Percentiles rank a stretch among this genome's conserved stretches.
phyloP scores from a whole-genome alignment of 2,329 filamentous ascomycete species.

The Arthrobotrys sphaeroides region DNA sequence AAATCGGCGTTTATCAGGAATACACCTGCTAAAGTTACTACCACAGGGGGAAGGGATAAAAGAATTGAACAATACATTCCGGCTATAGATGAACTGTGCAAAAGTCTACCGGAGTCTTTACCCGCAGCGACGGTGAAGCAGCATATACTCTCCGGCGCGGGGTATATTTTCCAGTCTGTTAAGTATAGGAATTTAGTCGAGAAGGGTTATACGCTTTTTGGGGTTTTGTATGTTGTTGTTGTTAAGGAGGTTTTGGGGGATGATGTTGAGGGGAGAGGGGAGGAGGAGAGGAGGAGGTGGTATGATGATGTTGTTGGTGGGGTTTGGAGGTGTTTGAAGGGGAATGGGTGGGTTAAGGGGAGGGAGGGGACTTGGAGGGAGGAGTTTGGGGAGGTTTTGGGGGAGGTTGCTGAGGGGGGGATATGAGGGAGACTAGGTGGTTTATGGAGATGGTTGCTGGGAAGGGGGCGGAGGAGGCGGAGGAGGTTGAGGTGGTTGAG shows the following conservation, averaged over 20 bases:
- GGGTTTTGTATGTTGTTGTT: slow-evolving; percentile 54
- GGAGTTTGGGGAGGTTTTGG: slow-evolving; percentile 51
- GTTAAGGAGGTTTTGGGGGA: slow-evolving; percentile 54
- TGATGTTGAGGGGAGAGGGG: background rate
- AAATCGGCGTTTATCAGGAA: slow-evolving; percentile 9
- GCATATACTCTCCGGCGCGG: slow-evolving; percentile 12
- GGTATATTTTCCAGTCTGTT: slow-evolving; percentile 13
- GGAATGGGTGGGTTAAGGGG: slow-evolving; percentile 50
- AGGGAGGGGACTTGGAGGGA: slow-evolving; percentile 49
- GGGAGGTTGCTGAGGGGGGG: slow-evolving; percentile 55
- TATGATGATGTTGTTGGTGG: slow-evolving; percentile 48
- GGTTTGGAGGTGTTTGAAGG: slow-evolving; percentile 54
- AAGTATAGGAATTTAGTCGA: slow-evolving; percentile 39
- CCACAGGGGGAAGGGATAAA: background rate
- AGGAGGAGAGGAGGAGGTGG: slow-evolving; percentile 29
- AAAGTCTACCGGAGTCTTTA: too few relatives aligned
- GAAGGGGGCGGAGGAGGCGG: slow-evolving; percentile 41
- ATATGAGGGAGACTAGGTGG: slow-evolving; percentile 56
- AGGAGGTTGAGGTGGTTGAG: slow-evolving; percentile 36
- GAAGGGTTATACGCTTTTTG: slow-evolving; percentile 15
- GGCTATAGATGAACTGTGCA: slow-evolving; percentile 19
- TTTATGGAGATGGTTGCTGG: slow-evolving; percentile 49
- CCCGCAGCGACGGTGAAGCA: background rate
- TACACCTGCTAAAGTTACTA: background rate
- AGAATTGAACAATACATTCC: slow-evolving; percentile 25